These are phyloP conservation scores for Paralagenidium karlingii DNA, from an alignment of 352 stramenopile genomes.

Conservation along the genomic window DNA sequence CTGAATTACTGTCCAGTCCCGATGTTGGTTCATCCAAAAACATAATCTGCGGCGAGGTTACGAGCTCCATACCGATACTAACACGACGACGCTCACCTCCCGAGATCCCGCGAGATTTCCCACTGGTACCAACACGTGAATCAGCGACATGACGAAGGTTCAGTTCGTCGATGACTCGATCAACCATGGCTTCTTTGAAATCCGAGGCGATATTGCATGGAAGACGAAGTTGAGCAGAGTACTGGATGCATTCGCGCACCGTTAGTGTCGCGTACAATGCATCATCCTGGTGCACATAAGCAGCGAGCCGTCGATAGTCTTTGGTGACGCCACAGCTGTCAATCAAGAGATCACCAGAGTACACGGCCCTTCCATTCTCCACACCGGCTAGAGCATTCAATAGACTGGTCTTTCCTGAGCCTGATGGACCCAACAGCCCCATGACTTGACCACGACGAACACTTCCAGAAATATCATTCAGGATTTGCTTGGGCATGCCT, in stretches of 20 bases:
- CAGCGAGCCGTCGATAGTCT: slow-evolving; percentile 58
- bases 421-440: slow-evolving; percentile 57
- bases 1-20: slow-evolving; percentile 84
- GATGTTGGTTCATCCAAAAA: slow-evolving; percentile 89
- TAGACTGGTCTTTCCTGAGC: slow-evolving; percentile 75
- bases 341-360: slow-evolving; percentile 44
- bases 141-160: slow-evolving; percentile 56
- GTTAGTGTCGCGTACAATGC: slow-evolving; percentile 68
- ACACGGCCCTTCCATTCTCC: slow-evolving; percentile 38
- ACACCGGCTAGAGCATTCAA: slow-evolving; percentile 64
- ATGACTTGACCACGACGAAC: slow-evolving; percentile 47
- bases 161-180: slow-evolving; percentile 53
- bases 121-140: slow-evolving; percentile 32
- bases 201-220: slow-evolving; percentile 25
- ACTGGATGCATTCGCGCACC: slow-evolving; percentile 72
- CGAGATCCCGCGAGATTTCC: slow-evolving; percentile 76
- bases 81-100: slow-evolving; percentile 88
- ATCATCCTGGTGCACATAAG: slow-evolving; percentile 85
- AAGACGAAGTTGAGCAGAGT: slow-evolving; percentile 69
- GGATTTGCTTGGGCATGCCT: slow-evolving; percentile 19
- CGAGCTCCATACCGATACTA: slow-evolving; percentile 90
- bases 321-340: slow-evolving; percentile 39
- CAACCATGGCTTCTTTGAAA: slow-evolving; percentile 53
- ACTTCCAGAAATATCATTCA: slow-evolving; percentile 43
- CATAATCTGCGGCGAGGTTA: slow-evolving; percentile 77